Conservation (phyloP, 2,329 filamentous ascomycete species). For the Clonostachys solani region DNA sequence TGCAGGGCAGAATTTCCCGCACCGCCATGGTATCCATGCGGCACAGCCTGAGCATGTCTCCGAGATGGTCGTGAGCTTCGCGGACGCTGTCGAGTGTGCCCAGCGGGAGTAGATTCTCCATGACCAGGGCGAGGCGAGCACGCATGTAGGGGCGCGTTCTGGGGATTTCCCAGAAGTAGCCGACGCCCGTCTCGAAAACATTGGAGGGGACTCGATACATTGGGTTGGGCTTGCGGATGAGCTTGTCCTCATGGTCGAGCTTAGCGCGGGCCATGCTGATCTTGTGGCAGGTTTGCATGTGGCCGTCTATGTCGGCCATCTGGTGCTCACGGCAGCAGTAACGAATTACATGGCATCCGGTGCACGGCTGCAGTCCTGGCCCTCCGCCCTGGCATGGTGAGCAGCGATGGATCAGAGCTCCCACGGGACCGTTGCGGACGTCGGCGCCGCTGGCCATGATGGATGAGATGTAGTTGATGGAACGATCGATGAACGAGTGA, state of each 20-base stretch:
- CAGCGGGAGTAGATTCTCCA: slow-evolving; percentile 16
- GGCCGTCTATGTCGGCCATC: neutral
- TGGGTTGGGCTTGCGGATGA: neutral
- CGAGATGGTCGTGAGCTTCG: slow-evolving; percentile 28
- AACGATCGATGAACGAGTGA: too few species aligned
- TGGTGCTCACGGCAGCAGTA: neutral
- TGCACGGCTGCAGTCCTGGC: neutral
- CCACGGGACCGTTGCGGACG: neutral
- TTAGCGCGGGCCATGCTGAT: neutral
- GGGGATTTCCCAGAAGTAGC: slow-evolving; percentile 34
- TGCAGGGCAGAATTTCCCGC: slow-evolving; percentile 28
- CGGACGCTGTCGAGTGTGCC: slow-evolving; percentile 14
- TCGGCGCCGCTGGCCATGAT: too few species aligned
- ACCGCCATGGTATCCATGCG: slow-evolving; percentile 38
- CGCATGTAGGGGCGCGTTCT: slow-evolving; percentile 40
- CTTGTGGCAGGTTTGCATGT: neutral
- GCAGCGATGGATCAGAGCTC: neutral
- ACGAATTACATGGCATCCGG: neutral
- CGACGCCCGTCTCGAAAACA: slow-evolving; percentile 29
- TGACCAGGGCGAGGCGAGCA: slow-evolving; percentile 17
- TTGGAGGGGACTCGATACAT: slow-evolving; percentile 12
- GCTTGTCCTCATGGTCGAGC: neutral
- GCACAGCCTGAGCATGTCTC: slow-evolving; percentile 37
- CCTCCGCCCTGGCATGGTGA: neutral
- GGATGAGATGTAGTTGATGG: too few species aligned